phyloP scores from a whole-genome alignment of 495 filamentous ascomycete genomes.

The Penicillium lagena region DNA sequence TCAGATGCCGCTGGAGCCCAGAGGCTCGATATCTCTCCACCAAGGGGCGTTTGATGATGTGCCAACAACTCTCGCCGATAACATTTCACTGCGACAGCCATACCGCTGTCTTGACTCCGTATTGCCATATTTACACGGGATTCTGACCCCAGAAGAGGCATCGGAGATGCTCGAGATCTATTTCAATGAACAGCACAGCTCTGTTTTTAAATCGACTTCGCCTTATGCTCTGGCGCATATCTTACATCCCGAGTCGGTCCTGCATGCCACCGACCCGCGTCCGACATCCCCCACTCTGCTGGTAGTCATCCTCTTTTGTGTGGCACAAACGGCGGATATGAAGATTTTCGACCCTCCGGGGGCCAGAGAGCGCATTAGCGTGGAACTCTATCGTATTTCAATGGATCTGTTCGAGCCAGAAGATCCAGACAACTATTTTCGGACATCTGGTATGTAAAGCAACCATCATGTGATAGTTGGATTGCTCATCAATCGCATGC shows the following conservation, averaged over 20 bases:
- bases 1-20: background rate
- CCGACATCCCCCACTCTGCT: constrained; percentile 28
- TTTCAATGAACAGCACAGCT: constrained; percentile 39
- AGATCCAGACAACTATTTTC: constrained; percentile 17
- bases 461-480: background rate
- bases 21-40: constrained; percentile 1
- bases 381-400: constrained; percentile 23
- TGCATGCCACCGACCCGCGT: constrained; percentile 24
- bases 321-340: constrained; percentile 32
- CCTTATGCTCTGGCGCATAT: constrained; percentile 35
- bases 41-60: constrained; percentile 2
- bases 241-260: constrained; percentile 27
- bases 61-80: background rate
- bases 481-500: too few relatives aligned
- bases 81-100: background rate
- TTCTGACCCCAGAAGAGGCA: constrained; percentile 34
- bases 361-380: constrained; percentile 17
- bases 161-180: constrained; percentile 46
- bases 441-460: constrained; percentile 11
- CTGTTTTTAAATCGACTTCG: constrained; percentile 25
- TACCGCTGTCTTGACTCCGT: constrained; percentile 18
- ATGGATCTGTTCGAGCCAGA: constrained; percentile 12
- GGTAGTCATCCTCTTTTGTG: constrained; percentile 31
- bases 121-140: constrained; percentile 30
- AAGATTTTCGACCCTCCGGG: constrained; percentile 19